These are phyloP conservation scores for Amauroascus niger DNA, from an alignment of 2,329 filamentous ascomycete species.

Conservation along the genomic window DNA sequence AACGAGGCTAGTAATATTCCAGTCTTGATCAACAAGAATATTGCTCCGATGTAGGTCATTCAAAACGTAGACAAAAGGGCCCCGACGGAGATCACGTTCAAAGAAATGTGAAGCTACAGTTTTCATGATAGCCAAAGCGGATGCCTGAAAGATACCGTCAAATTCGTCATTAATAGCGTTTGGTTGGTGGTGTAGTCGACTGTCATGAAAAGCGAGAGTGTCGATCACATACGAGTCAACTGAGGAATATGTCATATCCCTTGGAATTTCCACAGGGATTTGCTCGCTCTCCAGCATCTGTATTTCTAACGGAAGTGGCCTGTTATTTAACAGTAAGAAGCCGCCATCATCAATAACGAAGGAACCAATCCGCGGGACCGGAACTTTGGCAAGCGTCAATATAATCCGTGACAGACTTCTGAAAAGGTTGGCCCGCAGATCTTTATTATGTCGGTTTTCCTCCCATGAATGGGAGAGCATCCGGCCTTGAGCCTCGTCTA, in stretches of 20 bases:
- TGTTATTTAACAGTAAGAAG: constrained; percentile 19
- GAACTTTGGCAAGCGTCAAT: constrained; percentile 16
- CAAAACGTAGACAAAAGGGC: background rate
- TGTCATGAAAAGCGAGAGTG: constrained; percentile 23
- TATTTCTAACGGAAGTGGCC: constrained; percentile 21
- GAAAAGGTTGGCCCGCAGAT: constrained; percentile 20
- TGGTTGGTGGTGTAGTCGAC: constrained; percentile 23
- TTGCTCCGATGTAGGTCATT: constrained; percentile 1
- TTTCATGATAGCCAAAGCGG: constrained; percentile 24
- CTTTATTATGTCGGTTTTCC: constrained; percentile 9
- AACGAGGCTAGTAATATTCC: too few species aligned
- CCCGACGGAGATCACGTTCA: background rate
- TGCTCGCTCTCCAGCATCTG: constrained; percentile 11
- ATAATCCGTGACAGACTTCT: constrained; percentile 18
- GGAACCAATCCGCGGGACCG: constrained; percentile 29
- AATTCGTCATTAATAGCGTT: constrained; percentile 16
- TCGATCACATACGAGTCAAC: constrained; percentile 23
- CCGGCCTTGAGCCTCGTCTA: background rate
- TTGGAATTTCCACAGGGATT: constrained; percentile 22
- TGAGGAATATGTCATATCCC: constrained; percentile 20
- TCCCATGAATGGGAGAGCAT: constrained; percentile 14
- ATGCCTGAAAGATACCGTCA: constrained; percentile 21
- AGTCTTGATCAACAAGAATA: constrained; percentile 7
- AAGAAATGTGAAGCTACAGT: constrained; percentile 23
- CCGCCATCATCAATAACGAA: constrained; percentile 25